These are phyloP conservation scores for Talaromyces piceae DNA, from an alignment of 2,329 filamentous ascomycete genomes.

Conservation along the genomic window DNA sequence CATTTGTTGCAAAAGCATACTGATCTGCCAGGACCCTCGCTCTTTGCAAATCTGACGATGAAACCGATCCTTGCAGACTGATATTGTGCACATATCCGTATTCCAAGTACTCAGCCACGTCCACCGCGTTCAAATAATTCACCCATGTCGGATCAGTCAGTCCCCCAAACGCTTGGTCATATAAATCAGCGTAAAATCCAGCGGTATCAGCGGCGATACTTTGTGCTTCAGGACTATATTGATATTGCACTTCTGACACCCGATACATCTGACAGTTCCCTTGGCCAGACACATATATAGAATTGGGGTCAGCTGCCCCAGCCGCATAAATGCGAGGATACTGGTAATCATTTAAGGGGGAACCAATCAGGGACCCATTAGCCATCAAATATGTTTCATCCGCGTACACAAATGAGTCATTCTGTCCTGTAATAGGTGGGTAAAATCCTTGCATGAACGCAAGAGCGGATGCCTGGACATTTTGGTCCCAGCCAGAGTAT, in stretches of 20 bases:
- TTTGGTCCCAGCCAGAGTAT: conserved; percentile 41
- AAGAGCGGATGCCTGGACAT: conserved; percentile 46
- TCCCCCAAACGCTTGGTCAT: conserved; percentile 36
- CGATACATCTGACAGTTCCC: conserved; percentile 36
- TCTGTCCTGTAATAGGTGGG: conserved; percentile 40
- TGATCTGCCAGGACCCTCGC: conserved; percentile 44
- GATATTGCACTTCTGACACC: conserved; percentile 33
- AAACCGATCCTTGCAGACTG: conserved; percentile 28
- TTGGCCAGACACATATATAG: conserved; percentile 45
- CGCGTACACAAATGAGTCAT: conserved; percentile 23
- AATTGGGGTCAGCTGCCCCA: conserved; percentile 41
- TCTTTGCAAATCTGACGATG: conserved; percentile 23
- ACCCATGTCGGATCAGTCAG: conserved; percentile 33
- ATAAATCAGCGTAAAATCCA: conserved; percentile 42
- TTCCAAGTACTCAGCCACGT: conserved; percentile 50
- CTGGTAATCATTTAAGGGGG: conserved; percentile 51
- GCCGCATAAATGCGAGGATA: conserved; percentile 45
- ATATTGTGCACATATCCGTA: conserved; percentile 49
- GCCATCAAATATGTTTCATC: conserved; percentile 36
- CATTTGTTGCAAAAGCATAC: conserved; percentile 42
- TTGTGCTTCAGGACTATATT: conserved; percentile 33
- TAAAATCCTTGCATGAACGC: conserved; percentile 58
- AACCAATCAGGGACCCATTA: conserved; percentile 41
- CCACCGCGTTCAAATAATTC: conserved; percentile 46
- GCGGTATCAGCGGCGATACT: conserved; percentile 30